Percentiles rank a stretch among this genome's conserved stretches.
Conservation (phyloP, 805 yeast species). For the Starmerella riodocensis region DNA sequence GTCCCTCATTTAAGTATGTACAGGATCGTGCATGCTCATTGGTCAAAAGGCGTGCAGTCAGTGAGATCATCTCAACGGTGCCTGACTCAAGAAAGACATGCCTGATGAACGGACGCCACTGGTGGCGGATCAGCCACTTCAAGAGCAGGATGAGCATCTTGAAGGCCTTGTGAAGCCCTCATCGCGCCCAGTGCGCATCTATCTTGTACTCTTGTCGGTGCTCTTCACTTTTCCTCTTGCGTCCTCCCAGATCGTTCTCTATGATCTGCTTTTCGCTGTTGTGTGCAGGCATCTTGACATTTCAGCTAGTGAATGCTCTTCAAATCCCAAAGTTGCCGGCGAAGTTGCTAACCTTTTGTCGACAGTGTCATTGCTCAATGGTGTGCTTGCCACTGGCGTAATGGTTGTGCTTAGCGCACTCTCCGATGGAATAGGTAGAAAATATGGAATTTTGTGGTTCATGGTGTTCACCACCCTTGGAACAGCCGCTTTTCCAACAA, state of each 20-base stretch:
- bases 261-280: slow-evolving; percentile 11
- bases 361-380: slow-evolving; percentile 10
- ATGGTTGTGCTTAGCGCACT: slow-evolving; percentile 4
- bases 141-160: too few relatives aligned
- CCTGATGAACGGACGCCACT: slow-evolving; percentile 3
- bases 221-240: slow-evolving; percentile 9
- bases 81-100: too few relatives aligned
- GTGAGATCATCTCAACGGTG: too few relatives aligned
- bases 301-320: neutral
- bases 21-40: too few relatives aligned
- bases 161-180: too few relatives aligned
- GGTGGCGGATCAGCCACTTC: too few relatives aligned
- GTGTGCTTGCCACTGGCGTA: slow-evolving; percentile 6
- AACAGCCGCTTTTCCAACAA: slow-evolving; percentile 1
- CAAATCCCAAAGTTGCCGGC: slow-evolving; percentile 4
- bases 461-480: slow-evolving; percentile 5
- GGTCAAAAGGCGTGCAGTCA: too few relatives aligned
- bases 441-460: slow-evolving; percentile 13
- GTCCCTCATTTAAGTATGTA: too few relatives aligned
- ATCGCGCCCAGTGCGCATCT: slow-evolving; percentile 1
- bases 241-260: slow-evolving; percentile 10
- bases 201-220: slow-evolving; percentile 1
- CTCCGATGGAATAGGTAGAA: slow-evolving; percentile 13
- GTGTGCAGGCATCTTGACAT: slow-evolving; percentile 4
- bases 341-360: slow-evolving; percentile 9